Conservation (phyloP, 805 yeast genomes). For the Clavispora vitiphila region DNA sequence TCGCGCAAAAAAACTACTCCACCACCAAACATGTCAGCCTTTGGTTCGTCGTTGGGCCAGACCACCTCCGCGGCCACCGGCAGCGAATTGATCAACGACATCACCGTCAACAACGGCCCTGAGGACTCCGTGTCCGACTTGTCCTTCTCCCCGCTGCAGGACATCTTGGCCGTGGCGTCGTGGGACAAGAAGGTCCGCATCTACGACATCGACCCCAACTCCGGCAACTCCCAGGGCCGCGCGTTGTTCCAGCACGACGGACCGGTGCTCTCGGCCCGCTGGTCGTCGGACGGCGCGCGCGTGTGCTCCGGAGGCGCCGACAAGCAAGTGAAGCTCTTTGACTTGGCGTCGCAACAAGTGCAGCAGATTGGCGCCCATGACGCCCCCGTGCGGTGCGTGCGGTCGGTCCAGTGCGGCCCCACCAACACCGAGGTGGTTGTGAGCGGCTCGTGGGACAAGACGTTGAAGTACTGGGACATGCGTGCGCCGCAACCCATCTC, state of each 20-base stretch:
- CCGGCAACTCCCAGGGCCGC: slow-evolving; percentile 79
- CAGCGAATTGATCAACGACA: slow-evolving; percentile 65
- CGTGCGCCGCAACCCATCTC: slow-evolving; percentile 79
- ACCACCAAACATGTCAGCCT: slow-evolving; percentile 14
- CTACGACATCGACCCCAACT: slow-evolving; percentile 71
- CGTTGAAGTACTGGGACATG: slow-evolving; percentile 91
- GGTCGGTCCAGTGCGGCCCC: slow-evolving; percentile 83
- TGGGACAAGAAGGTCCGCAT: slow-evolving; percentile 96
- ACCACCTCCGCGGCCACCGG: slow-evolving; percentile 35
- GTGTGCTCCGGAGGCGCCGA: slow-evolving; percentile 89
- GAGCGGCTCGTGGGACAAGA: slow-evolving; percentile 95
- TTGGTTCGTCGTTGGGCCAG: slow-evolving; percentile 8
- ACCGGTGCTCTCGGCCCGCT: slow-evolving; percentile 77
- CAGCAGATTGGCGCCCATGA: slow-evolving; percentile 85
- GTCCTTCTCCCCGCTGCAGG: slow-evolving; percentile 82
- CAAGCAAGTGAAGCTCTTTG: slow-evolving; percentile 79
- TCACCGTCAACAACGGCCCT: slow-evolving; percentile 73
- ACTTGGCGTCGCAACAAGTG: slow-evolving; percentile 73
- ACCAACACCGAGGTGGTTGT: slow-evolving; percentile 77
- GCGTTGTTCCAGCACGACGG: slow-evolving; percentile 88
- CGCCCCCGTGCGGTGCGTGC: slow-evolving; percentile 67
- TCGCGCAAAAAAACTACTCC: slow-evolving; percentile 8
- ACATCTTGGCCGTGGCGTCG: slow-evolving; percentile 72
- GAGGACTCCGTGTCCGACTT: slow-evolving; percentile 85
- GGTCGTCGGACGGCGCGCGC: slow-evolving; percentile 84